Evolutionary conservation across 163 green algal species (phyloP), one percentile per base, ranked within the genome.

Genomic region (Prototheca wickerhamii): DNA sequence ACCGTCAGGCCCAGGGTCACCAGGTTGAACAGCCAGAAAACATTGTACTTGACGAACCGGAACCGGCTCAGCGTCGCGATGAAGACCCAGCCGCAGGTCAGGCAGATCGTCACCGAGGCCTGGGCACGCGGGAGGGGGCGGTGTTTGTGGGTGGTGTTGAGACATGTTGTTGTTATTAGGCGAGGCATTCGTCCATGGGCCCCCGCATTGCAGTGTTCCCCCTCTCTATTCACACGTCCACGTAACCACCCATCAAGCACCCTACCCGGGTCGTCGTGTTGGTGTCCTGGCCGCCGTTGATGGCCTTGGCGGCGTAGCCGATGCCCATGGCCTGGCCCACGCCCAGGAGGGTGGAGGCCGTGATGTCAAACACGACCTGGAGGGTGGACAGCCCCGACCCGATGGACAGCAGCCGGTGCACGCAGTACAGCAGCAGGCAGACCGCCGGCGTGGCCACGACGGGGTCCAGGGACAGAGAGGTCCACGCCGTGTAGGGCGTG

Each of bases 241-340:
- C n/a, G n/a, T n/a, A n/a, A 0, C 43, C 3, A 1, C n/a, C 15
- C 8, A 50, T 31, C 29, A 64, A 53, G 33, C 4, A 7, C 1
- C 25, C 25, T 0, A 37, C 65, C 49, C 64, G 60, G 18, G 29
- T 34, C 2, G 46, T 10, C 5, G 57, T 58, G 46, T 62, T n/a
- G 4, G 51, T 4, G 32, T 46, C 58, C 3, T 21, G 59, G 52
- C 52, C 54, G 2, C 67, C 67, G 7, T 67, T 72, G 67, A 60
- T 32, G 21, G 34, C 67, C 20, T 32, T 35, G 1, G 50, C 40
- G 2, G 46, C 4, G 23, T 56, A 71, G 3, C 34, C 33, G 21
- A 25, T 54, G 3, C 28, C 50, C 6, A 72, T 10, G 4, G 31
- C 35, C 28, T 58, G 12, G 20, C 28, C 58, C 2, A 34, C 37